Evolutionary conservation across 108 stramenopile genomes (phyloP).

Genomic region (Schizochytrium sp.): DNA sequence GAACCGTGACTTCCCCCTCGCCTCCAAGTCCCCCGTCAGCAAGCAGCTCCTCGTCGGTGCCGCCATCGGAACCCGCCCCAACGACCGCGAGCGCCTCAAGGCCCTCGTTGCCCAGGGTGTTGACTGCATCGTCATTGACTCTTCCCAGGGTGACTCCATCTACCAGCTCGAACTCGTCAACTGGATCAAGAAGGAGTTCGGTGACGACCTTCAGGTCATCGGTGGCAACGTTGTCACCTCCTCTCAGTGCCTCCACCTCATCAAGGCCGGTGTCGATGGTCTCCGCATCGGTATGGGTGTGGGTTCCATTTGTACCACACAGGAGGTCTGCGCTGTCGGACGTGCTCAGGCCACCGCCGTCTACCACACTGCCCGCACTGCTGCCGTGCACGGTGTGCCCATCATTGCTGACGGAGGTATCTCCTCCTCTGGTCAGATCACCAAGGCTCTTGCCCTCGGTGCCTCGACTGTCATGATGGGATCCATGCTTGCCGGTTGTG

Average conservation of each 20-base stretch:
- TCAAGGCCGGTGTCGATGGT: slow-evolving; percentile 99
- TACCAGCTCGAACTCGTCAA: slow-evolving; percentile 97
- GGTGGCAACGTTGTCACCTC: slow-evolving; percentile 99
- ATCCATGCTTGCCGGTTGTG: slow-evolving; percentile 98
- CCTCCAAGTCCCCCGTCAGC: slow-evolving; percentile 90
- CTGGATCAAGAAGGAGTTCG: slow-evolving; percentile 87
- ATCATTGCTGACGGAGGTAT: slow-evolving; percentile 99
- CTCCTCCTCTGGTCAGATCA: slow-evolving; percentile 96
- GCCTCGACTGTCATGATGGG: slow-evolving; percentile 99
- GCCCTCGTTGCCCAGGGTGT: slow-evolving; percentile 95
- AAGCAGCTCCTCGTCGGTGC: slow-evolving; percentile 98
- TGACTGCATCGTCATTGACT: slow-evolving; percentile 99
- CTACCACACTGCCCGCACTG: slow-evolving; percentile 95
- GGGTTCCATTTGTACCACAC: slow-evolving; percentile 99
- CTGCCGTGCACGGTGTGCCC: slow-evolving; percentile 91
- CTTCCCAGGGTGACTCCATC: slow-evolving; percentile 97
- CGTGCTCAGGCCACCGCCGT: slow-evolving; percentile 98
- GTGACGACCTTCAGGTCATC: slow-evolving; percentile 89
- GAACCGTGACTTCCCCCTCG: slow-evolving; percentile 94
- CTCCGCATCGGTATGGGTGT: slow-evolving; percentile 99
- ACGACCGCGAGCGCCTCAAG: slow-evolving; percentile 89
- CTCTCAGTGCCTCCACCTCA: slow-evolving; percentile 93
- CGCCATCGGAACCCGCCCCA: slow-evolving; percentile 97
- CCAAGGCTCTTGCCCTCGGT: slow-evolving; percentile 97
- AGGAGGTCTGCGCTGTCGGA: slow-evolving; percentile 99